These are phyloP conservation scores for Arctium minus DNA, from an alignment of 129 eudicot genomes.

Conservation along the genomic window DNA sequence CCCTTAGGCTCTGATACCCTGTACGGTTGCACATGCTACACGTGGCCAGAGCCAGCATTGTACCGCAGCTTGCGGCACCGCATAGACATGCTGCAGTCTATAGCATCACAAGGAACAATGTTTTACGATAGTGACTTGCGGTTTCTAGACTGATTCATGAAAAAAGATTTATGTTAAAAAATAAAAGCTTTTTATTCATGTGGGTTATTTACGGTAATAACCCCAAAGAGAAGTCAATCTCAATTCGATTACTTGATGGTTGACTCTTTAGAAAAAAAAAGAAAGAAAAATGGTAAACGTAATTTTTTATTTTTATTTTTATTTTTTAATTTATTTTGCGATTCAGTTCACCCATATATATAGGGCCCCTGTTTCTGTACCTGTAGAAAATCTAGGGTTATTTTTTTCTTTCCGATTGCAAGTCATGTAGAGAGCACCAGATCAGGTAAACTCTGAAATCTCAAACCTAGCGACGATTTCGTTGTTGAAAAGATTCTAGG, in stretches of 20 bases:
- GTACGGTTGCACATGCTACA: no score
- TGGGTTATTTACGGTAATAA: no score
- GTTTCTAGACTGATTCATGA: no score
- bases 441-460: not conserved
- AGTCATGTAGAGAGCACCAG: constrained; percentile 19
- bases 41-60: no score
- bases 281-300: constrained; percentile 10
- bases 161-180: no score
- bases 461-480: not conserved
- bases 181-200: no score
- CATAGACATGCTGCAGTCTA: no score
- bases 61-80: no score
- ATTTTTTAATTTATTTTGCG: not conserved
- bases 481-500: not conserved
- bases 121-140: no score
- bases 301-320: not conserved
- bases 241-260: not conserved
- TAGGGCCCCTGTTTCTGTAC: not conserved
- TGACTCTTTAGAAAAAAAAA: not conserved
- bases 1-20: no score
- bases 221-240: not conserved
- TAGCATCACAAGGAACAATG: no score
- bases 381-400: constrained; percentile 27
- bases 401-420: constrained; percentile 12
- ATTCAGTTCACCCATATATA: not conserved